Evolutionary conservation across 768 basidiomycete genomes (phyloP), one percentile per base, ranked within the genome.

Genomic region (Rhodotorula diobovata): DNA sequence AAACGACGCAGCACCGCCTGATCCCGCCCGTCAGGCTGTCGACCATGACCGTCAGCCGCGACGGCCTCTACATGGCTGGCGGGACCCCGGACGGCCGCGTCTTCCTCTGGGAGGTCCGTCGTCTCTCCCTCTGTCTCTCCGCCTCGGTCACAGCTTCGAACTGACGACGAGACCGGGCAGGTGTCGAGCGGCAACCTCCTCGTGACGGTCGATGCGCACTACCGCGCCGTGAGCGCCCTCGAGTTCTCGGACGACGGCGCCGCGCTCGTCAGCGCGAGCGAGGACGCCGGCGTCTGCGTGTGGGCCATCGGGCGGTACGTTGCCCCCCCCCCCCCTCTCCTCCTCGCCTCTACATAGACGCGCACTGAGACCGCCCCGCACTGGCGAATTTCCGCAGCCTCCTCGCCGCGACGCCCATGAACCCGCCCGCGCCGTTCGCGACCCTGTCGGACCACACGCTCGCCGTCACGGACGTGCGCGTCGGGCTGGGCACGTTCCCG

Each of bases 151-250:
- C 25, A n/a, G n/a, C n/a, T n/a, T n/a, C n/a, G n/a, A n/a, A n/a
- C n/a, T n/a, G n/a, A 25, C 23, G 10, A 28, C 35, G 34, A 28
- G 6, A 28, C 8, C n/a, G n/a, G n/a, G 15, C 37, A 76, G 74
- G 23, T 73, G 48, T 53, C 78, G 10, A 90, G 88, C 0, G 87
- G 90, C 58, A 83, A 86, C 12, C 82, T 85, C 7, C 84, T 94
- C 53, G 86, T 89, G n/a, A 88, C 91, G 2, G 93, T 93, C 87
- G 94, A 97, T 70, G 94, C 94, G 28, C 95, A 98, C 80, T 99
- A 98, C 82, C 90, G 95, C 68, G 85, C 87, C 78, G 85, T 97
- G 63, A 90, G 86, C 70, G 88, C 89, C 16, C 81, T 98, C 4
- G 86, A 85, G 54, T 98, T 97, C 79, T 90, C 91, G 16, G 83